Evolutionary conservation across 768 basidiomycete species (phyloP), one percentile per base, ranked within the genome.

Genomic region (Crucibulum laeve): DNA sequence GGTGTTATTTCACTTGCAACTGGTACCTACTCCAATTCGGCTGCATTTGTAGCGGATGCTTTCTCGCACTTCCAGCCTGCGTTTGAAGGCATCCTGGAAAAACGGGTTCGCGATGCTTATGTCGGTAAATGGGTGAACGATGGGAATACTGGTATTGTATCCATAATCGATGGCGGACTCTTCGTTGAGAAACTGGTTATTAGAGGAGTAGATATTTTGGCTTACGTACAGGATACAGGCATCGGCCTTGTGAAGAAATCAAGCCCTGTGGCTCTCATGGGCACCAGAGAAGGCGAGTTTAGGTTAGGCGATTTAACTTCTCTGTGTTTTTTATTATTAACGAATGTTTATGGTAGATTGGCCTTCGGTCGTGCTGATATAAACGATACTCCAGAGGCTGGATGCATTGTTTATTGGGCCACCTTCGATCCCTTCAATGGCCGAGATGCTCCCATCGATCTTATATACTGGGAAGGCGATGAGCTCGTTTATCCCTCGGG

Each of bases 1-100:
- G 71, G 71, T 0, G 59, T 73, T 28, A 60, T 73, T 21, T 60
- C 70, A 0, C 63, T 74, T 19, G 47, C 67, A 26, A 68, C 70
- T 0, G 71, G 71, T 14, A 58, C 56, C 8, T 64, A 63, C 25
- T 47, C 51, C 13, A 63, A 67, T 38, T 55, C 65, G 6, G 46
- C 45, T 17, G 50, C 45, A 17, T 51, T 73, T 32, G 62, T 67
- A 0, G 56, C 52, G 13, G 56, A 71, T 32, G 57, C 61, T 11
- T 56, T 60, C 4, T 56, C 55, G 25, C 55, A 53, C 30, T 57
- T 68, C 44, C 63, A 71, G 40, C 59, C 60, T 0, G 61, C 61
- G 2, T 60, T 74, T 26, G 62, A 62, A 35, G 53, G 42, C n/a
- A 38, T 67, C 4, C 54, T 67, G 26, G 50, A 59, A 37, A 48